Conservation (phyloP, 1,284 basidiomycete species). For the Ceratorhiza oryzae-sativae region DNA sequence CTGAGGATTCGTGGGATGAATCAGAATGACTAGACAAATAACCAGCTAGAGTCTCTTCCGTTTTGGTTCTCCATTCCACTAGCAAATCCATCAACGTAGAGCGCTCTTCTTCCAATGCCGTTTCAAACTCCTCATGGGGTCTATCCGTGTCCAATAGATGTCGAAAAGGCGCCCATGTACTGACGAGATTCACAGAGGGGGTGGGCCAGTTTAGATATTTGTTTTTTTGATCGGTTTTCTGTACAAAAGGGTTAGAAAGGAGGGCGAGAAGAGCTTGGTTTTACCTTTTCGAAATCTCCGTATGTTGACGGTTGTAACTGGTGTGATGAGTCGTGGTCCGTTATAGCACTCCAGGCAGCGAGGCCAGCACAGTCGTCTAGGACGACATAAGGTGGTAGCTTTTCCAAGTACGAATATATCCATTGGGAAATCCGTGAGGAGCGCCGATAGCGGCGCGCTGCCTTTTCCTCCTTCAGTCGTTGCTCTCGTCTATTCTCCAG, state of each 20-base stretch:
- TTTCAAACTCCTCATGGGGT: neutral
- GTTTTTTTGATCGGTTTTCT: neutral
- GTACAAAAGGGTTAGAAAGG: neutral
- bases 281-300: no score
- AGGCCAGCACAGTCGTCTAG: neutral
- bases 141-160: neutral
- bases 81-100: neutral
- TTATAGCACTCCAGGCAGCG: no score
- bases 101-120: neutral
- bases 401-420: neutral
- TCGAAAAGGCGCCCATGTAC: neutral
- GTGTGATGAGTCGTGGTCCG: no score
- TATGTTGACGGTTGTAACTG: neutral
- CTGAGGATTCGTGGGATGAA: no score
- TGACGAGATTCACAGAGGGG: neutral
- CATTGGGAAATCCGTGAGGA: neutral
- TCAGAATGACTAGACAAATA: no score
- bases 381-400: neutral
- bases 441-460: neutral
- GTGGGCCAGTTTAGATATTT: neutral
- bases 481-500: constrained; percentile 6
- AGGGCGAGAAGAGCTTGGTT: no score
- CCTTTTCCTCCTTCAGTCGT: neutral
- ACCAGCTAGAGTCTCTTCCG: neutral
- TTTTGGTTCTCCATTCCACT: neutral